These are phyloP conservation scores for Physcia stellaris DNA, from an alignment of 495 filamentous ascomycete species.

Conservation along the genomic window DNA sequence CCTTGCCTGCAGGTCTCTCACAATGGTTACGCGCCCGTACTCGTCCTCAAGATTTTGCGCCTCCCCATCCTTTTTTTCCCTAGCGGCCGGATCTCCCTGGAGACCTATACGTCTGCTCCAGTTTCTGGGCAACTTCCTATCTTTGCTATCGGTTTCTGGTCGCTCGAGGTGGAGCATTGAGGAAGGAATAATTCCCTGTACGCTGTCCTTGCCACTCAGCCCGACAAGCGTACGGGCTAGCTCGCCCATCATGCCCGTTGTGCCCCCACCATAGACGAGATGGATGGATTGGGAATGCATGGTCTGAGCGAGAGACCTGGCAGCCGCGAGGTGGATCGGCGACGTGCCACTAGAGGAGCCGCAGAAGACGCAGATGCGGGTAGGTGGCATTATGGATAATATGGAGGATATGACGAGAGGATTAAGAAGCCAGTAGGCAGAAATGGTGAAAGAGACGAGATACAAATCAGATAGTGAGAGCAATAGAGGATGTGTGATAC, in stretches of 20 bases:
- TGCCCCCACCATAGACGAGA: conserved; percentile 89
- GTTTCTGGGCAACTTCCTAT: conserved; percentile 2
- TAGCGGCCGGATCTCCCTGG: neutral
- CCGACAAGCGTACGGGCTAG: conserved; percentile 69
- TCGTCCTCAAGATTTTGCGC: neutral
- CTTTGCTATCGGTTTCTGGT: neutral
- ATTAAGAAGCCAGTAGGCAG: too few relatives aligned
- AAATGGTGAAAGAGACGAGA: too few relatives aligned
- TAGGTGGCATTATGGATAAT: conserved; percentile 10
- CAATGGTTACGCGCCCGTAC: conserved; percentile 73
- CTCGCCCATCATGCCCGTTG: conserved; percentile 86
- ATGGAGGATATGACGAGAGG: neutral
- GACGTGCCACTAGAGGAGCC: conserved; percentile 56
- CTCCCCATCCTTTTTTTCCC: neutral
- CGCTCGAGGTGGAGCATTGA: conserved; percentile 63
- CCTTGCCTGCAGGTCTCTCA: conserved; percentile 83
- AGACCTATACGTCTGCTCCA: neutral
- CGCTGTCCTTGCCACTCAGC: conserved; percentile 61
- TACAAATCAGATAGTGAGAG: too few relatives aligned
- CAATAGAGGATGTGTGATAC: too few relatives aligned
- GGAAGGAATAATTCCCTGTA: conserved; percentile 85
- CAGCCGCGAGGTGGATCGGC: conserved; percentile 55
- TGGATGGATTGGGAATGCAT: conserved; percentile 62
- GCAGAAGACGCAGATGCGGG: conserved; percentile 33
- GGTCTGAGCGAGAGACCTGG: conserved; percentile 54